Evolutionary conservation across 371 early-diverging fungal species (phyloP).

Genomic region (Scutellospora calospora): DNA sequence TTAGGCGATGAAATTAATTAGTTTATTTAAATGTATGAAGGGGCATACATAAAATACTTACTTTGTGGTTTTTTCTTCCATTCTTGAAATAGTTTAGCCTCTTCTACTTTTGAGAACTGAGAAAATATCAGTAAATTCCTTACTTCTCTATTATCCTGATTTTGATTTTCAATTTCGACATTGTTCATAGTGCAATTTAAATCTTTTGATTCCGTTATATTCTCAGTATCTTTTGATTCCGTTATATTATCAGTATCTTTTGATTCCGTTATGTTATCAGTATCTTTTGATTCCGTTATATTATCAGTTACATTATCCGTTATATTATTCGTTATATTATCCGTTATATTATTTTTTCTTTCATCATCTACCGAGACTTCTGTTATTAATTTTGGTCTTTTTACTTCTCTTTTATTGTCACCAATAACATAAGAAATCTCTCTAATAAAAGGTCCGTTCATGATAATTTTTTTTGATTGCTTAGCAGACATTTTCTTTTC

Average conservation of each 20-base stretch:
- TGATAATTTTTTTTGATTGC: conserved; percentile 52
- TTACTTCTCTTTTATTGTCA: conserved; percentile 46
- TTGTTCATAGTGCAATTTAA: too few species aligned
- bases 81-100: conserved; percentile 25
- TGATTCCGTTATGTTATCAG: background rate
- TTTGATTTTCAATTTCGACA: background rate
- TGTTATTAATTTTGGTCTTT: conserved; percentile 48
- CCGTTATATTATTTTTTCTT: conserved; percentile 40
- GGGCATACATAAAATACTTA: background rate
- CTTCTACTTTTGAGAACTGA: background rate
- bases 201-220: too few species aligned
- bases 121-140: conserved; percentile 25
- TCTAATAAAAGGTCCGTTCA: conserved; percentile 59
- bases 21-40: background rate
- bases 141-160: background rate
- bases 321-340: background rate
- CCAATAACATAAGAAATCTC: conserved; percentile 64
- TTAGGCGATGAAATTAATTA: background rate
- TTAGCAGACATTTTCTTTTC: conserved; percentile 62
- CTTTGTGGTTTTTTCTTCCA: conserved; percentile 29
- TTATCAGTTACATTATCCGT: background rate
- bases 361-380: conserved; percentile 45
- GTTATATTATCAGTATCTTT: too few species aligned
- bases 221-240: too few species aligned
- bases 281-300: background rate